These are phyloP conservation scores for Kwoniella europaea DNA, from an alignment of 768 basidiomycete genomes.

Conservation along the genomic window DNA sequence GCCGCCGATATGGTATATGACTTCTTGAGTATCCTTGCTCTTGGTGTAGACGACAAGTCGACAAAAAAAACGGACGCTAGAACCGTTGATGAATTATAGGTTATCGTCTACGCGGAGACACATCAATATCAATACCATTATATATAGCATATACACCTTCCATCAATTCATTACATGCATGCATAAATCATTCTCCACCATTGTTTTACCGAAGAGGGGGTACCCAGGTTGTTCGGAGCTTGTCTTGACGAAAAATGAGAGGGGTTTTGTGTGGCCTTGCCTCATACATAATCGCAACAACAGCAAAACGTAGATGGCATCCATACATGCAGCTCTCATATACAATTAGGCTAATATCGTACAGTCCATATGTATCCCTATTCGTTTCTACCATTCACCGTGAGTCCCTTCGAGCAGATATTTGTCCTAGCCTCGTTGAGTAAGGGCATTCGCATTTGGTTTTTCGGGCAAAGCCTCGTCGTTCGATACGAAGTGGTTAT, in stretches of 20 bases:
- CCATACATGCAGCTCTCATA: not conserved
- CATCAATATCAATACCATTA: not conserved
- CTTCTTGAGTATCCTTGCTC: conserved; percentile 44
- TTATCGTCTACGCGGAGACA: not conserved
- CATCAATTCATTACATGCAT: not conserved
- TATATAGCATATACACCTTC: not conserved
- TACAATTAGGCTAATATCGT: not conserved
- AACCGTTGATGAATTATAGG: conserved; percentile 20
- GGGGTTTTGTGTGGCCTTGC: too few relatives aligned
- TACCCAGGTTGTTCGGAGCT: not conserved
- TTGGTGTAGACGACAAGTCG: conserved; percentile 28
- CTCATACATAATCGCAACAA: not conserved
- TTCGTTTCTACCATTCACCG: not conserved
- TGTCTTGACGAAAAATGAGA: not conserved
- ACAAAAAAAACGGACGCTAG: not conserved
- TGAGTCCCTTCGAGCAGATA: not conserved
- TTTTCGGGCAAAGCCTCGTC: conserved; percentile 31
- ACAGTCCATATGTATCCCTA: not conserved
- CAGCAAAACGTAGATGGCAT: not conserved
- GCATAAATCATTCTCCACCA: not conserved
- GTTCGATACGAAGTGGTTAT: conserved; percentile 31
- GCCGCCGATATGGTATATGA: conserved; percentile 51
- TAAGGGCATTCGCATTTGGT: conserved; percentile 32
- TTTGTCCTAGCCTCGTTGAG: conserved; percentile 34
- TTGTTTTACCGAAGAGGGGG: not conserved